Evolutionary conservation across 228 moss, liverwort and hornwort species (phyloP).

Genomic region (Sphagnum fallax): DNA sequence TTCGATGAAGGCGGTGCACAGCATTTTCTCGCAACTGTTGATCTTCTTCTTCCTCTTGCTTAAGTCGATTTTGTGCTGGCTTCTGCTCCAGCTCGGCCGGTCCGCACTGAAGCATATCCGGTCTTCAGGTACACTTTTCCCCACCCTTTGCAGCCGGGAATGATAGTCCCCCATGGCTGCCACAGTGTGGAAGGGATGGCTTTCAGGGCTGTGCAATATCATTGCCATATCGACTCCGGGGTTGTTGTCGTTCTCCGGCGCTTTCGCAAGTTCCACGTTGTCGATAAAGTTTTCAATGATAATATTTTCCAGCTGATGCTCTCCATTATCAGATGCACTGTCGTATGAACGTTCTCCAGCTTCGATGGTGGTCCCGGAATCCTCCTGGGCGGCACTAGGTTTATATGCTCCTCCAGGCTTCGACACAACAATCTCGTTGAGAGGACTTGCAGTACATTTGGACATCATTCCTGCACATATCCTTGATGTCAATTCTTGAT

Average conservation of each 20-base stretch:
- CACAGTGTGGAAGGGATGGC: conserved; percentile 9
- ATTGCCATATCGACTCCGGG: no score
- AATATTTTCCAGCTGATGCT: conserved; percentile 25
- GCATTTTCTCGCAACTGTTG: conserved; percentile 57
- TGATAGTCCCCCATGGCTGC: conserved; percentile 20
- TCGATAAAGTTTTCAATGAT: conserved; percentile 42
- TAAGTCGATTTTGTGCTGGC: conserved; percentile 52
- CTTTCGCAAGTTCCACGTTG: conserved; percentile 13
- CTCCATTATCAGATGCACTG: conserved; percentile 12
- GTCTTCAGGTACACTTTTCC: not conserved
- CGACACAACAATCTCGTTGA: no score
- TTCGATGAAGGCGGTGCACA: conserved; percentile 59
- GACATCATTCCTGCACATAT: no score
- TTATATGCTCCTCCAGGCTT: no score
- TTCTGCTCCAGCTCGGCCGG: conserved; percentile 25
- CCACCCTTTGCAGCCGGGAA: conserved; percentile 10
- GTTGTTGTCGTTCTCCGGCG: no score
- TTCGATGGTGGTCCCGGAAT: no score
- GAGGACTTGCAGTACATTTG: no score
- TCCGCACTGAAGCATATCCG: no score
- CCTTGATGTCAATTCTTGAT: no score
- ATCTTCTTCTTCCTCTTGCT: conserved; percentile 56
- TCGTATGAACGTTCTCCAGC: no score
- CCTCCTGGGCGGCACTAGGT: no score
- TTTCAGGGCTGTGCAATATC: no score